These are phyloP conservation scores for Xanthoconium separans DNA, from an alignment of 1,284 basidiomycete genomes.

Conservation along the genomic window DNA sequence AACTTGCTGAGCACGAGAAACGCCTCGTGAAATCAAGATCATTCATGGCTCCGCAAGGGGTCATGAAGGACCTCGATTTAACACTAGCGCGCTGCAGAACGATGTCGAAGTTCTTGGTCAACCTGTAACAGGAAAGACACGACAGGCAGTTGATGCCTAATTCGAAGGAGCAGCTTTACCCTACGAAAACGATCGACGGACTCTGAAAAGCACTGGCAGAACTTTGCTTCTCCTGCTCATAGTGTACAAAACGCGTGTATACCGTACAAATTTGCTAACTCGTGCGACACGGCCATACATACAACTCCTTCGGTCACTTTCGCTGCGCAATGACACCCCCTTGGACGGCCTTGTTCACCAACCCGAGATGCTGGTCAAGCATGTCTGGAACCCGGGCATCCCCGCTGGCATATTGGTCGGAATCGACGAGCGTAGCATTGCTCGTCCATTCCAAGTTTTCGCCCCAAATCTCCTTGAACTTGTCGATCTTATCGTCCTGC, in stretches of 20 bases:
- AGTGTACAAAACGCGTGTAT: neutral
- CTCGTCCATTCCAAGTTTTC: constrained; percentile 19
- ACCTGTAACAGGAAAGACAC: too few relatives aligned
- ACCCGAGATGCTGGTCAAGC: neutral
- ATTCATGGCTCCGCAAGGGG: too few relatives aligned
- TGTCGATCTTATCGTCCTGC: constrained; percentile 8
- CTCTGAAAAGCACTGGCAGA: too few relatives aligned
- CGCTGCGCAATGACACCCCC: neutral
- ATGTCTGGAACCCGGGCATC: neutral
- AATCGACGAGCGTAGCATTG: neutral
- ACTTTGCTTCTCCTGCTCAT: too few relatives aligned
- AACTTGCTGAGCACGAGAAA: too few relatives aligned
- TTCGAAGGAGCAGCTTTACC: too few relatives aligned
- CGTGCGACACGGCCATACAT: neutral
- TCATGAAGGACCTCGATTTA: too few relatives aligned
- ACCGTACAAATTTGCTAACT: neutral
- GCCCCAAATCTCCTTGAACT: constrained; percentile 22
- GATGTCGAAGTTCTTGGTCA: too few relatives aligned
- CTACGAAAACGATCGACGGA: too few relatives aligned
- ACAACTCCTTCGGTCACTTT: neutral
- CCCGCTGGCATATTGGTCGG: neutral
- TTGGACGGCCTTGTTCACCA: neutral
- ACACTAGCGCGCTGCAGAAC: too few relatives aligned
- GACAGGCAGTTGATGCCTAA: too few relatives aligned
- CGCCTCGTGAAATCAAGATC: too few relatives aligned